Evolutionary conservation across 306 rosid genomes (phyloP), one percentile per base, ranked within the genome.

Genomic region (Rosa rugosa): DNA sequence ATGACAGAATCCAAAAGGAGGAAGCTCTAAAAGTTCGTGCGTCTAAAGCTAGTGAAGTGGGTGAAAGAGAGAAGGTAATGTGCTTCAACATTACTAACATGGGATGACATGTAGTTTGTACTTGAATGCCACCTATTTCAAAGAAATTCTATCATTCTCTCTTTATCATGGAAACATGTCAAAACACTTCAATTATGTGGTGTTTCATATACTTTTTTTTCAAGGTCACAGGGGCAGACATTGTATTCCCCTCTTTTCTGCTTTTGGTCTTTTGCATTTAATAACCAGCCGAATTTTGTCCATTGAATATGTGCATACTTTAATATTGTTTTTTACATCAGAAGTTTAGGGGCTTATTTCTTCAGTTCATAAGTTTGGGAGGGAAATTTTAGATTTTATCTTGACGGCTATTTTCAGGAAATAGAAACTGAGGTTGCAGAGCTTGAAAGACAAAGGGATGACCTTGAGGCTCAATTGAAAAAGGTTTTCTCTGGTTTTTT

Each of bases 11-110:
- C 36, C 99, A 96, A 76, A 90, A 93, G 66, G 98, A 91, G 89
- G 99, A 96, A 84, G 96, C 99, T 18, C 75, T 96, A 47, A 90
- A 93, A 75, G 99, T 96, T 83, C 97, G 99, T 25, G 87, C 86
- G 59, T 53, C 89, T 69, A 96, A 88, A 86, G 87, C 84, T 60
- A 83, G 84, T 88, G 99, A 91, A 84, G 88, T 87, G 63, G 59
- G 85, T 83, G 98, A 89, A 87, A 93, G 88, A 82, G 98, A 96
- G 87, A 96, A 96, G 99, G 99, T 96, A 86, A 81, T 18, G 27
- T 68, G 72, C 79, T 74, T 53, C 64, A 62, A 40, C 54, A 17
- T 42, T 23, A 14, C 70, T 74, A n/a, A 50, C 8, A 72, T 72
- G 42, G 31, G 49, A 60, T n/a, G 41, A 9, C 12, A 9, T 44